Evolutionary conservation across 2,329 filamentous ascomycete species (phyloP), one percentile per base, ranked within the genome.

Genomic region (Clonostachys sp.): DNA sequence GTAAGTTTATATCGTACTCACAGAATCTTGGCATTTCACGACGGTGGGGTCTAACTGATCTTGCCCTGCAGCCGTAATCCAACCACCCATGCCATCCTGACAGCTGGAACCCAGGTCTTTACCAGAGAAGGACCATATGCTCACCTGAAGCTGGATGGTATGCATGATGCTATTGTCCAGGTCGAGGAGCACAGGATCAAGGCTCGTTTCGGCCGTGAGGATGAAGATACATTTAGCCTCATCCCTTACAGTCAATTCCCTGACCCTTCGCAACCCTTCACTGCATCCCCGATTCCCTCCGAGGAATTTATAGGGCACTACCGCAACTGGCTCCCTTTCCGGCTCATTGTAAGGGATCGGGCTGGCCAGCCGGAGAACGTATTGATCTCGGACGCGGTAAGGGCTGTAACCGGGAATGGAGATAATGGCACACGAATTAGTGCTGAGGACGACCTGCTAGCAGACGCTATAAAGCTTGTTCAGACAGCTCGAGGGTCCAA

Each of bases 71-170:
- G 36, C 12, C 36, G 36, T 12, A 39, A 39, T 8, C 14, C 14
- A 14, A 10, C 8, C 7, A 41, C 14, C 8, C 14, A 46, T 44
- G 13, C 14, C 47, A 6, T 51, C 49, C 5, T 49, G 20, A 24
- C 47, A 42, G 18, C 36, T 38, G 48, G 58, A 12, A 44, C 54
- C 5, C 50, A 53, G 2, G 51, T 56, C 4, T 57, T 55, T 17
- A 45, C 59, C 4, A 47, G 46, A 42, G 50, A 58, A 35, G 56
- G 60, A 0, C 55, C 63, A 14, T 69, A 69, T 44, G 58, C 64
- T 18, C 66, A 69, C 47, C 61, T 69, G n/a, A 64, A 63, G 41
- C 56, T 66, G 20, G 58, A 61, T 35, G 51, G 58, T 6, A 54
- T 68, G 12, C 59, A 64, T 41, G 61, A 67, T 48, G 65, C 61